A percentile compares a stretch with the other conserved stretches of the same genome.
These are phyloP conservation scores for Fusarium kyushuense DNA, from an alignment of 2,329 filamentous ascomycete species.

Conservation along the genomic window DNA sequence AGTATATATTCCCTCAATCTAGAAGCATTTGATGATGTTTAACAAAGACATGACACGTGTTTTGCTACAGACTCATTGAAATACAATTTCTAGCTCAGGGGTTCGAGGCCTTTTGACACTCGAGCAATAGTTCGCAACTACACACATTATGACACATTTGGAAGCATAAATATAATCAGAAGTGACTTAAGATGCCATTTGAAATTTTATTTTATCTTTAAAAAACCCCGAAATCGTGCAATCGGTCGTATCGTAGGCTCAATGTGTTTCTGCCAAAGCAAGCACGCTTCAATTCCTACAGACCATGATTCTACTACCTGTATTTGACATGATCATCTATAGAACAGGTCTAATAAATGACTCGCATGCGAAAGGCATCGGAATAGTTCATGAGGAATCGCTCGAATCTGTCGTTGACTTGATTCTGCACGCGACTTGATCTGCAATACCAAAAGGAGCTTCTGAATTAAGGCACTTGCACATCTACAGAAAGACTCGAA, in stretches of 20 bases:
- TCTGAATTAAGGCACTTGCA: neutral
- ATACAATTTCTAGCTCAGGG: neutral
- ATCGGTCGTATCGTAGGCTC: neutral
- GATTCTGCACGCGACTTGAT: too few species aligned
- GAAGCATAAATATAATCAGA: fast-evolving
- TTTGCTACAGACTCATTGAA: neutral
- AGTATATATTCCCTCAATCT: neutral
- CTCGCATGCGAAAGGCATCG: neutral
- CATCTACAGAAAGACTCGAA: neutral
- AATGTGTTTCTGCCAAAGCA: neutral
- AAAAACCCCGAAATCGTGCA: neutral
- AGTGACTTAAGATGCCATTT: fast-evolving
- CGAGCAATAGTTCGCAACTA: neutral
- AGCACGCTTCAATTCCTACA: neutral
- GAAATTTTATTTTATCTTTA: too few species aligned
- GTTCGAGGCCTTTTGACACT: neutral
- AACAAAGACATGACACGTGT: neutral
- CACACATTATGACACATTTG: neutral
- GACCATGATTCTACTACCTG: neutral
- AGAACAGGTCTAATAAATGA: neutral
- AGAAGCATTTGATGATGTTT: neutral
- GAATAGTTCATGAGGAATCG: neutral
- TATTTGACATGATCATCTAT: too few species aligned
- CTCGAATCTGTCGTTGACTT: neutral
- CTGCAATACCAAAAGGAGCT: neutral